Evolutionary conservation across 148 eudicot genomes (phyloP), one percentile per base, ranked within the genome.

Genomic region (Camellia lanceoleosa): DNA sequence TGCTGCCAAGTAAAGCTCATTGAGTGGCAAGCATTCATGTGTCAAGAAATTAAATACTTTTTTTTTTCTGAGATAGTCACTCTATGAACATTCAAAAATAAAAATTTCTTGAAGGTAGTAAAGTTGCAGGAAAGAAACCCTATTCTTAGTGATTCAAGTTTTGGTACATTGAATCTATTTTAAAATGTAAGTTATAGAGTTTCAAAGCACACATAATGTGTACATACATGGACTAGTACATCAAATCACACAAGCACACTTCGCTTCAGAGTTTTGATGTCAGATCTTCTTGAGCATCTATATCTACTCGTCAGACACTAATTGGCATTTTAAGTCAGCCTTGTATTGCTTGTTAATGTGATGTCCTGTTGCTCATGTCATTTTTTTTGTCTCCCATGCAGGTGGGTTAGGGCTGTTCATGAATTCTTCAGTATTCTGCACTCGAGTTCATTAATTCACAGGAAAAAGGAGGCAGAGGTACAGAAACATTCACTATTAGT

Each of bases 401-500:
- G 99, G 99, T 96, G 99, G 99, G 98, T 94, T 44, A 90, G 95
- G 82, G 99, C 97, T 58, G 88, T 85, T 68, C 91, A 89, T 43
- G 98, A 94, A 79, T 94, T 90, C 78, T 85, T 92, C 49, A 78
- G 71, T 55, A 82, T 84, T 66, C 87, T 96, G 44, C 82, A 87
- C 55, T 82, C 89, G 19, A 96, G 98, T 80, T 79, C 90, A 38
- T 84, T 84, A 71, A 84, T 88, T 80, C 90, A 89, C 79, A 80
- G 77, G 73, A 85, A 86, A 84, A 87, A 69, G 71, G 88, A 90
- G 92, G 91, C 89, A 73, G 84, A 88, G 92, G 97, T 93, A 71
- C 56, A 38, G 4, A 74, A 52, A 8, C 51, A 58, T 43, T 62
- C 23, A 15, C 69, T 43, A 23, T 59, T 51, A 43, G 30, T 44